Base-by-base conservation (phyloP, 2,329 filamentous ascomycete species). In the Aschersonia sp. region DNA sequence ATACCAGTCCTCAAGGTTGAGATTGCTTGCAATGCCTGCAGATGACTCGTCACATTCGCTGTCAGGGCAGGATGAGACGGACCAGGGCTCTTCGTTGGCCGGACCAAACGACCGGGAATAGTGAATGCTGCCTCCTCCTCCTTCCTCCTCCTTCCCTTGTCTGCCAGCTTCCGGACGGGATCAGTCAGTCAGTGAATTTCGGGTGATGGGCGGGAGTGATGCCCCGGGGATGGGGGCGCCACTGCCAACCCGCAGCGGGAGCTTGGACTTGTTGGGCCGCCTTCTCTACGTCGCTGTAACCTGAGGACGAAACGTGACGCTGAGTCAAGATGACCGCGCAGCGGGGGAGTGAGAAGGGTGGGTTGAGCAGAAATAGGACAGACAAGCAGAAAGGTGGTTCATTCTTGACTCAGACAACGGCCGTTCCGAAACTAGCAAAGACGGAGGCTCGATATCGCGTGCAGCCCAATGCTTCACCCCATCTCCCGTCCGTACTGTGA, bases 221-320 rank as follows among this genome's bases (percentile, higher is more conserved):
- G 32, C 32, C 32, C 7, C 7, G 12, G 32, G 32, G 2, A 38
- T 12, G 32, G 3, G 12, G 12, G 32, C 7, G 3, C 32, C 32
- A 38, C 32, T 12, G 32, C 32, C 32, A 12, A 38, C 7, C 12
- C 12, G 32, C 32, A 12, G 32, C 12, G 32, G 32, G 7, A 38
- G 7, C 7, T 38, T 38, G 32, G 32, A 38, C 32, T 38, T 38
- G 32, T 38, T 38, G 32, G 32, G 32, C 32, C 12, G 32, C 32
- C 44, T 20, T 51, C 28, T 43, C 30, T 4, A 6, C 12, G 9
- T 52, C 48, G 9, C 9, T 51, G 31, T 50, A 52, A 12, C 41
- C 30, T 4, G 51, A 48, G 4, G 48, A 31, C 2, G 4, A 4
- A n/a, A 52, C 42, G 44, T 42, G 1, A 49, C 47, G 31, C 48